A percentile compares a stretch with the other conserved stretches of the same genome.
These are phyloP conservation scores for Ceratocystiopsis brevicomis DNA, from an alignment of 2,329 filamentous ascomycete genomes.

Conservation along the genomic window DNA sequence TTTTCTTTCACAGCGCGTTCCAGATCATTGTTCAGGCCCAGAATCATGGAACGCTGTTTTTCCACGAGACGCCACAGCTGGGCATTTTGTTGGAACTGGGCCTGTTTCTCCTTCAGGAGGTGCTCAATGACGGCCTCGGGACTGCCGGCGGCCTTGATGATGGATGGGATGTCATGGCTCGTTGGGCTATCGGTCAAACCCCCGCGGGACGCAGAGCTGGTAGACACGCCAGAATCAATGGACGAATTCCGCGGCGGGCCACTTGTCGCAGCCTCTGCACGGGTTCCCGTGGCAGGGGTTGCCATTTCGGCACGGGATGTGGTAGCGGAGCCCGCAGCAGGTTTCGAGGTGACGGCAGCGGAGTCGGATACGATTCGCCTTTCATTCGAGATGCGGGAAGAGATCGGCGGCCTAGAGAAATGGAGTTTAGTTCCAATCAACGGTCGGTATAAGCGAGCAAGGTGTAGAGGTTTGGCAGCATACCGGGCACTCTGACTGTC, in stretches of 20 bases:
- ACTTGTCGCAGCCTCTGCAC: conserved; percentile 18
- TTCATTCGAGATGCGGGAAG: conserved; percentile 27
- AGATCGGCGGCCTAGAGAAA: conserved; percentile 14
- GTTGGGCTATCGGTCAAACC: conserved; percentile 37
- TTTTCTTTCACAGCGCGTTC: conserved; percentile 86
- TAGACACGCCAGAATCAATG: conserved; percentile 83
- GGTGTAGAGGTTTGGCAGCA: background rate
- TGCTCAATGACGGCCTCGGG: conserved; percentile 78
- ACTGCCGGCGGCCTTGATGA: conserved; percentile 73
- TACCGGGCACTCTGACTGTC: conserved; percentile 5
- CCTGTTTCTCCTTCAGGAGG: conserved; percentile 78
- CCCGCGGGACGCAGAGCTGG: conserved; percentile 37
- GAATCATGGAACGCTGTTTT: conserved; percentile 85
- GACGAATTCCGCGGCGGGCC: conserved; percentile 55
- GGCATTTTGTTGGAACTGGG: conserved; percentile 70
- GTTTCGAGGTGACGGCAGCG: conserved; percentile 23
- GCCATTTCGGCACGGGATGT: conserved; percentile 25
- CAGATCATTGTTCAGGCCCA: conserved; percentile 85
- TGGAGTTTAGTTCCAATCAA: background rate
- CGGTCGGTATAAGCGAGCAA: too few relatives aligned
- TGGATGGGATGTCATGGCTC: conserved; percentile 54
- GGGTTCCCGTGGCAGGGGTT: conserved; percentile 23
- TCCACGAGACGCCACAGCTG: conserved; percentile 93
- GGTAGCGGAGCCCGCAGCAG: conserved; percentile 20
- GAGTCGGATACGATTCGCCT: conserved; percentile 25